These are phyloP conservation scores for Candida schatavii DNA, from an alignment of 805 yeast species.

Conservation along the genomic window DNA sequence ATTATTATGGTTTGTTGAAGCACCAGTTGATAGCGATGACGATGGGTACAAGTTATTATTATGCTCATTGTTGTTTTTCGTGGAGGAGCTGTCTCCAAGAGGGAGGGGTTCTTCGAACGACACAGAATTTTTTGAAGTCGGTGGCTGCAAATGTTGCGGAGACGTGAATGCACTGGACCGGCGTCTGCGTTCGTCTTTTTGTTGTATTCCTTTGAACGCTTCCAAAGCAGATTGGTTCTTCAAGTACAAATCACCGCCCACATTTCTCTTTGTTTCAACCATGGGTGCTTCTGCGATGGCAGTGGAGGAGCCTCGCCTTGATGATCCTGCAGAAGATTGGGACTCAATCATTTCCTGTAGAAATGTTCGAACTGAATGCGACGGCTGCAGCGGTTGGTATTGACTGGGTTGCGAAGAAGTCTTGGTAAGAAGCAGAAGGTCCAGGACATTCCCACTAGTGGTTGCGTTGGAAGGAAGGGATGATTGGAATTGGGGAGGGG, in stretches of 20 bases:
- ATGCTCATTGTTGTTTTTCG: background rate
- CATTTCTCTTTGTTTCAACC: conserved; percentile 44
- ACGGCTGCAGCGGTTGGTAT: conserved; percentile 15
- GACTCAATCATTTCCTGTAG: conserved; percentile 35
- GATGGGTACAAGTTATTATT: no score
- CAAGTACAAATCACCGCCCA: conserved; percentile 43
- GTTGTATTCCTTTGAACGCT: conserved; percentile 42
- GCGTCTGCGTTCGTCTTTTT: conserved; percentile 38
- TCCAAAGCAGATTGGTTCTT: conserved; percentile 41
- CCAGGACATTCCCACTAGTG: background rate
- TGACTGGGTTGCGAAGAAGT: conserved; percentile 15
- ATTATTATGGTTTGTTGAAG: background rate
- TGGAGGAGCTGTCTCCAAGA: no score
- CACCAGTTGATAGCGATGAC: no score
- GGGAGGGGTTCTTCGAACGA: conserved; percentile 7
- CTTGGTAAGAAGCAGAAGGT: conserved; percentile 14
- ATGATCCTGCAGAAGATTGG: conserved; percentile 21
- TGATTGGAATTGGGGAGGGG: conserved; percentile 8
- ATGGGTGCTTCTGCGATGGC: conserved; percentile 38
- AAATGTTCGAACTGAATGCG: conserved; percentile 7
- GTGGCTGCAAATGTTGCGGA: conserved; percentile 11
- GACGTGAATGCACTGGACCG: conserved; percentile 27
- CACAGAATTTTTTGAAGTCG: conserved; percentile 17
- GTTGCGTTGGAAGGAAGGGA: conserved; percentile 15
- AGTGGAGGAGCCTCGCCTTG: conserved; percentile 29